Base-by-base conservation (phyloP, 352 stramenopile genomes). In the Pythium phragmiticola region DNA sequence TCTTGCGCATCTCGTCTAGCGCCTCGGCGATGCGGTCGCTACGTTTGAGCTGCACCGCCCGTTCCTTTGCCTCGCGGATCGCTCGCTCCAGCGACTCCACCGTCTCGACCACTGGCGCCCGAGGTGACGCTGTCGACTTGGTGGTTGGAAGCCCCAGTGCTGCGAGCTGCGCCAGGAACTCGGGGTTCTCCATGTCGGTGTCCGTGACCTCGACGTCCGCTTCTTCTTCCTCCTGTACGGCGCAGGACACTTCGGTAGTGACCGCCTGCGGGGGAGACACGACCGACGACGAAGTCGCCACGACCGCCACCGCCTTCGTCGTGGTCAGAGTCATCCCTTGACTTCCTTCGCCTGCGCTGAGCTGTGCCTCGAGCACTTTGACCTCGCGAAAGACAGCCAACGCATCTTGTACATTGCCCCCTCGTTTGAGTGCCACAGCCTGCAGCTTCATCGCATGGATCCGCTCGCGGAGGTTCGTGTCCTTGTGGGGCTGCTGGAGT, bases 131-230 rank as follows among this genome's bases (percentile, higher is more conserved):
- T 42, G 36, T 11, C 36, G 46, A 26, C 37, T 21, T 23, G 2
- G 19, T 33, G 2, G 67, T 57, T 8, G 63, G 63, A 36, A 87
- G 63, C 11, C 83, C 79, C 54, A 91, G 72, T 16, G 57, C 60
- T 16, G 71, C 73, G 13, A 94, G 60, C 60, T 92, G 78, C 17
- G 82, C 71, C 30, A 90, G 64, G 65, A 79, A 90, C 34, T 84
- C 79, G 3, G 84, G 84, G 45, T 94, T 72, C 30, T 80, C 49
- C 81, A 94, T 88, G 45, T 94, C 84, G 41, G 89, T 81, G 17
- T 92, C 84, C 17, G 84, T 92, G 36, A 92, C 80, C 59, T 92
- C 74, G 13, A 90, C 67, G n/a, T 72, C 66, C 23, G 77, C 62
- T 19, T 70, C 33, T 41, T 60, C 54, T 28, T 46, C 23, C 7